Evolutionary conservation across 257 asterid species (phyloP).

Genomic region (Nicotiana paniculata): DNA sequence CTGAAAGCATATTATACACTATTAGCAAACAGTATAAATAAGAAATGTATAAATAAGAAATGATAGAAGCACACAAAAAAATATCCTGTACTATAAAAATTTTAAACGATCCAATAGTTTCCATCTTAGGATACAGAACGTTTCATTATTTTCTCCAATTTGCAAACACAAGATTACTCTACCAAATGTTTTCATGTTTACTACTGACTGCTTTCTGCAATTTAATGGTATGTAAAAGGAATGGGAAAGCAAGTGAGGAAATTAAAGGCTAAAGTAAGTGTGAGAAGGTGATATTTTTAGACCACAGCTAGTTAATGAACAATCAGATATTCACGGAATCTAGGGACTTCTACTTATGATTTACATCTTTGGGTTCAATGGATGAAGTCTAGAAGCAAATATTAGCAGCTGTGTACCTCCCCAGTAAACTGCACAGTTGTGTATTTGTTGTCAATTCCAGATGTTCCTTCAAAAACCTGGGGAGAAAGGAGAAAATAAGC

Average conservation of each 20-base stretch:
- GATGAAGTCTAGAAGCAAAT: background rate
- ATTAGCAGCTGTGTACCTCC: conserved; percentile 45
- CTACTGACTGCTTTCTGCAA: background rate
- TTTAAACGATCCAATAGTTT: background rate
- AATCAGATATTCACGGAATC: background rate
- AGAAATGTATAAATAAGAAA: background rate
- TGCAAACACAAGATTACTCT: background rate
- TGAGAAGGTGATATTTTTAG: background rate
- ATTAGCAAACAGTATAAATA: background rate
- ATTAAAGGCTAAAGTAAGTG: background rate
- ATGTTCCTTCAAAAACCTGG: conserved; percentile 97
- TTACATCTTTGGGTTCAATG: background rate
- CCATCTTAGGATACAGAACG: background rate
- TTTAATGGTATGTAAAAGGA: background rate
- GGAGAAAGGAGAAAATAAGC: conserved; percentile 2
- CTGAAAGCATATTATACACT: conserved; percentile 14
- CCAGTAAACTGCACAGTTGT: conserved; percentile 97
- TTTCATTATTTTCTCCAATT: background rate
- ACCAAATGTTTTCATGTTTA: background rate
- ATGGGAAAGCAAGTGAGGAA: background rate
- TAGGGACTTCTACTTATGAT: background rate
- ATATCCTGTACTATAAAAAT: background rate
- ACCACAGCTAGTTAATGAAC: background rate
- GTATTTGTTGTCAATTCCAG: conserved; percentile 94
- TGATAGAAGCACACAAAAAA: background rate